Base-by-base conservation (phyloP, 345 rosid species). In the Clarkia xantiana region DNA sequence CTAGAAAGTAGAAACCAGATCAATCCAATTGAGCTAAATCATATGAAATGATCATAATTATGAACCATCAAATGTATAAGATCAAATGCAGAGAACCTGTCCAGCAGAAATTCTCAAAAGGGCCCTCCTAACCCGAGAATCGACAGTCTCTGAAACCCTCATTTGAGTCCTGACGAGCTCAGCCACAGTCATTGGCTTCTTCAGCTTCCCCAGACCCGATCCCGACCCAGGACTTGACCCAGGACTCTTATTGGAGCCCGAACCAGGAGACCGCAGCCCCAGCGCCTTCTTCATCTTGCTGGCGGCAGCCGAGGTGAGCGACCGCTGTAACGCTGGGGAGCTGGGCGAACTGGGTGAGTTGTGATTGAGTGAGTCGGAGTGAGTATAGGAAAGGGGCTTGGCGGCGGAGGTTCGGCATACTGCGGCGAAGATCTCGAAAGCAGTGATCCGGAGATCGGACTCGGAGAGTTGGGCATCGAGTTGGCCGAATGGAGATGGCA, bases 251-350 rank as follows among this genome's bases (percentile, higher is more conserved):
- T 54, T 80, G 10, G 95, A 73, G 54, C 71, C 78, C 14, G 90
- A 78, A 16, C 75, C 55, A 0, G 97, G 88, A 1, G 94, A 83
- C 65, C 69, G 81, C 63, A 91, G 64, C 18, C 98, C 96, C 16
- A 91, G 66, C 12, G 95, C 96, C 55, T 80, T 91, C 79, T 91
- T 91, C 94, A 91, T 80, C 71, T 80, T 81, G 65, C 93, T 84
- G 0, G 98, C 94, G 51, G 96, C 98, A 34, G 90, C 58, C 9
- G 95, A 82, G 20, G 98, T 91, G 25, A 86, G 76, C 9, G 98
- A 91, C 6, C 94, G 79, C 69, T 91, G 93, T 34, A 78, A 45
- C n/a, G 71, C 72, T 17, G 60, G 60, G 11, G 60, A 55, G 47
- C 34, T 40, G 12, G 86, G 78, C 2, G 86, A 59, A 47, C 61